phyloP scores from a whole-genome alignment of 768 basidiomycete species.

The Naganishia onofrii region DNA sequence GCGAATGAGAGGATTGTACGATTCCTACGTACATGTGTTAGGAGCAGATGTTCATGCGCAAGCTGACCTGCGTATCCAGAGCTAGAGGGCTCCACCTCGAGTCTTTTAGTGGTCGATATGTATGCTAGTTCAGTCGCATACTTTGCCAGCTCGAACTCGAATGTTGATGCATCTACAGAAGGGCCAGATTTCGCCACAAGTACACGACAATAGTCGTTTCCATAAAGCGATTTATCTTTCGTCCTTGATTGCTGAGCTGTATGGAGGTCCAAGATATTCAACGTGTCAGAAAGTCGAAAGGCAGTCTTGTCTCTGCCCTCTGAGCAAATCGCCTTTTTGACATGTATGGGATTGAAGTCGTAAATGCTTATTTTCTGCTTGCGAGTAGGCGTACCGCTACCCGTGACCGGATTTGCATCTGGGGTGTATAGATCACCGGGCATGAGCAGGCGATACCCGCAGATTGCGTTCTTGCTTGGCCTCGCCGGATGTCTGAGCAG shows the following conservation, averaged over 20 bases:
- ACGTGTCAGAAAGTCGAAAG: background rate
- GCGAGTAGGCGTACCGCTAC: no score
- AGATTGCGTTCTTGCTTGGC: background rate
- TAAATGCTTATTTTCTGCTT: background rate
- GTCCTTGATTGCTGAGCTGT: background rate
- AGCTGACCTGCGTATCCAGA: background rate
- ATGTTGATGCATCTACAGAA: no score
- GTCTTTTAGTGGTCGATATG: background rate
- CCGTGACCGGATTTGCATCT: background rate
- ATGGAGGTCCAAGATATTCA: background rate
- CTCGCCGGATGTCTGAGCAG: constrained; percentile 3
- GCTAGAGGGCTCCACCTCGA: background rate
- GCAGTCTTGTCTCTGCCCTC: background rate
- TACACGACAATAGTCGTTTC: background rate
- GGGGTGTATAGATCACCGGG: background rate
- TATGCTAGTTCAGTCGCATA: constrained; percentile 4
- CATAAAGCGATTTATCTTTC: background rate
- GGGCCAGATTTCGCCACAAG: background rate
- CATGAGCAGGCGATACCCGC: constrained; percentile 8
- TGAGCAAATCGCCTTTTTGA: background rate
- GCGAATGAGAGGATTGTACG: background rate
- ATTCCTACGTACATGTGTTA: background rate
- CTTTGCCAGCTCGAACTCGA: background rate
- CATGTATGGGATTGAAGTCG: constrained; percentile 1
- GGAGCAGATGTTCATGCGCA: background rate